A percentile compares a stretch with the other conserved stretches of the same genome.
phyloP scores from a whole-genome alignment of 2,329 filamentous ascomycete genomes.

The Chrysoporthe deuterocubensis region DNA sequence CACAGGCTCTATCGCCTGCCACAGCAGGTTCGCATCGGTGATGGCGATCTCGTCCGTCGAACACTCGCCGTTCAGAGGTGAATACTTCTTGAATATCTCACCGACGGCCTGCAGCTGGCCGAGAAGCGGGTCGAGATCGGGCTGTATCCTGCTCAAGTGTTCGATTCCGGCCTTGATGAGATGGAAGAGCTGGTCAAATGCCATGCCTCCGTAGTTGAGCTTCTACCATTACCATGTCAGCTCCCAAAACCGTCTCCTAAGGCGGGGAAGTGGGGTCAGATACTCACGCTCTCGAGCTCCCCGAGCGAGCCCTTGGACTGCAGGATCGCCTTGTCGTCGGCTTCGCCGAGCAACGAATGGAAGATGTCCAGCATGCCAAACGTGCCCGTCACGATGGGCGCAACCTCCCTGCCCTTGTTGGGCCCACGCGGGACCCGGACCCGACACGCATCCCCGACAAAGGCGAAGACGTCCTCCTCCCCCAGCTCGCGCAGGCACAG shows the following conservation, averaged over 20 bases:
- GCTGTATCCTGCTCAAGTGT: slow-evolving; percentile 32
- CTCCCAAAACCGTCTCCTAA: too few species aligned
- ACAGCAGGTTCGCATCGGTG: slow-evolving; percentile 34
- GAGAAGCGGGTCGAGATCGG: slow-evolving; percentile 32
- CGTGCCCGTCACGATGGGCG: slow-evolving; percentile 57
- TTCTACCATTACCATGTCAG: slow-evolving; percentile 26
- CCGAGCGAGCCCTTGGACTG: slow-evolving; percentile 37
- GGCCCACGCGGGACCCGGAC: slow-evolving; percentile 35
- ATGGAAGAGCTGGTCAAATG: slow-evolving; percentile 38
- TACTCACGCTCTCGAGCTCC: slow-evolving; percentile 32
- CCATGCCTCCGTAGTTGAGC: slow-evolving; percentile 35
- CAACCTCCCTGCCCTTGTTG: slow-evolving; percentile 46
- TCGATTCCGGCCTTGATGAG: slow-evolving; percentile 35
- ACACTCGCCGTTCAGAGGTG: slow-evolving; percentile 6
- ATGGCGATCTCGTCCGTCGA: slow-evolving; percentile 12
- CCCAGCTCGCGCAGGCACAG: slow-evolving; percentile 56
- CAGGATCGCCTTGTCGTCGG: slow-evolving; percentile 38
- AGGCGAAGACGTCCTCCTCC: slow-evolving; percentile 54
- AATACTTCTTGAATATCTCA: slow-evolving; percentile 35
- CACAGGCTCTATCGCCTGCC: slow-evolving; percentile 38
- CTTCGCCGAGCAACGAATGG: slow-evolving; percentile 38
- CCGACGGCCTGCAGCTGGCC: slow-evolving; percentile 35
- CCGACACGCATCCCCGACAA: slow-evolving; percentile 48
- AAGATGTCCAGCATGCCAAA: slow-evolving; percentile 49
- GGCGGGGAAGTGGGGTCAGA: accelerated